A percentile compares a stretch with the other conserved stretches of the same genome.
Conservation (phyloP, 768 basidiomycete species). For the Lactarius evosmus region DNA sequence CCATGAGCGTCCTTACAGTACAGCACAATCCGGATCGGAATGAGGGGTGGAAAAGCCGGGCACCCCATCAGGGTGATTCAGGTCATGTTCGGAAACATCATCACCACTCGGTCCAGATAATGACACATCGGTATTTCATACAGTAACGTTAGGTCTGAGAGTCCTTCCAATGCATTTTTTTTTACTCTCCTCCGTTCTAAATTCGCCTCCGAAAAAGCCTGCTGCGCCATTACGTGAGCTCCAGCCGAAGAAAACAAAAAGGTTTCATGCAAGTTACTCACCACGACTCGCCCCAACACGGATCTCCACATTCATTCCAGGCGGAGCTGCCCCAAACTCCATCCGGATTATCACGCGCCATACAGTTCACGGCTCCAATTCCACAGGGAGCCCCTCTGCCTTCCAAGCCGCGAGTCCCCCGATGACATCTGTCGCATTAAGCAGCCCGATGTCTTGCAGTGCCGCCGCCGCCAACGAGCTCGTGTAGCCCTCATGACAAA, state of each 20-base stretch:
- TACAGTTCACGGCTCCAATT: constrained; percentile 17
- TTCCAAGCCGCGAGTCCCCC: constrained; percentile 76
- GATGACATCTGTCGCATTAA: constrained; percentile 74
- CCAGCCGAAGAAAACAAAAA: neutral
- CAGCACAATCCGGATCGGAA: no score
- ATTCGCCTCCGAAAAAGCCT: neutral
- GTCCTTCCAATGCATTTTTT: no score
- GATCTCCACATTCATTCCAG: neutral
- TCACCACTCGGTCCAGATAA: neutral
- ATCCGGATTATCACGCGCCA: neutral
- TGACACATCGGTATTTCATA: neutral
- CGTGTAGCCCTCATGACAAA: constrained; percentile 71
- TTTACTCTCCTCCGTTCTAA: no score
- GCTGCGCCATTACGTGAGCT: constrained; percentile 9
- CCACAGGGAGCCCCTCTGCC: constrained; percentile 57
- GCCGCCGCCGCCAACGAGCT: constrained; percentile 70
- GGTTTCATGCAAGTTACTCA: neutral
- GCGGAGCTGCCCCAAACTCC: neutral
- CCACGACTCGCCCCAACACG: constrained; percentile 1
- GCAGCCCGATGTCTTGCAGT: constrained; percentile 63
- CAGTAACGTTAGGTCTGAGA: neutral
- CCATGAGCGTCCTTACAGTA: neutral
- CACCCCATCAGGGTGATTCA: neutral
- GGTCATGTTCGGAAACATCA: neutral
- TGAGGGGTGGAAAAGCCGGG: neutral